Evolutionary conservation across 2,329 filamentous ascomycete species (phyloP).

Genomic region (Apiospora koreana): DNA sequence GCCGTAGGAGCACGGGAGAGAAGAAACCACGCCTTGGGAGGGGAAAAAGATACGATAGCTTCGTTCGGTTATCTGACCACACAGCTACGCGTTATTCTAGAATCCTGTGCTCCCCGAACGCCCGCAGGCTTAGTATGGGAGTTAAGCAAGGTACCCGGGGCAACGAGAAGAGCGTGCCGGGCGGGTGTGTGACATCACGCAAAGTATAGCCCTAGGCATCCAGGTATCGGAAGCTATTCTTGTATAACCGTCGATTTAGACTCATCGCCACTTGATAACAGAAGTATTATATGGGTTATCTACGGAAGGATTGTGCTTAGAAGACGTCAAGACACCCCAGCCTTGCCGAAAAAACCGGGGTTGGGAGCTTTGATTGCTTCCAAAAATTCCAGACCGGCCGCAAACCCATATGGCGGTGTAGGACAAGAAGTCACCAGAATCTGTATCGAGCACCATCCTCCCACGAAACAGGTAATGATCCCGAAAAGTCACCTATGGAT

Average conservation of each 20-base stretch:
- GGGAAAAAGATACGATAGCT: neutral
- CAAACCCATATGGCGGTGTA: conserved; percentile 8
- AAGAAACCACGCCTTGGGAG: neutral
- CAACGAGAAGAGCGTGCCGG: neutral
- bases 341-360: conserved; percentile 5
- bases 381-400: neutral
- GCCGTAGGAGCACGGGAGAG: neutral
- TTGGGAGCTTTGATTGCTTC: conserved; percentile 3
- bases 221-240: neutral
- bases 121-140: neutral
- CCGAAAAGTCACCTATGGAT: neutral
- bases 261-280: neutral
- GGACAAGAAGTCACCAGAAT: neutral
- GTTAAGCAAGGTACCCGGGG: conserved; percentile 4
- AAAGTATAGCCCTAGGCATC: neutral
- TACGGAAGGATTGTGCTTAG: neutral
- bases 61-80: conserved; percentile 4
- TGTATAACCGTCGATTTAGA: conserved; percentile 2
- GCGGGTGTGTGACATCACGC: neutral
- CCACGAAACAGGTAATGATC: neutral
- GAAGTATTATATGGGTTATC: neutral
- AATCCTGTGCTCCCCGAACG: conserved; percentile 3
- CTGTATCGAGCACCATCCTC: neutral
- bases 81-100: conserved; percentile 8
- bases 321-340: conserved; percentile 7